Evolutionary conservation across 352 stramenopile species (phyloP), one percentile per base, ranked within the genome.

Genomic region (Phytophthora macrochlamydospora): DNA sequence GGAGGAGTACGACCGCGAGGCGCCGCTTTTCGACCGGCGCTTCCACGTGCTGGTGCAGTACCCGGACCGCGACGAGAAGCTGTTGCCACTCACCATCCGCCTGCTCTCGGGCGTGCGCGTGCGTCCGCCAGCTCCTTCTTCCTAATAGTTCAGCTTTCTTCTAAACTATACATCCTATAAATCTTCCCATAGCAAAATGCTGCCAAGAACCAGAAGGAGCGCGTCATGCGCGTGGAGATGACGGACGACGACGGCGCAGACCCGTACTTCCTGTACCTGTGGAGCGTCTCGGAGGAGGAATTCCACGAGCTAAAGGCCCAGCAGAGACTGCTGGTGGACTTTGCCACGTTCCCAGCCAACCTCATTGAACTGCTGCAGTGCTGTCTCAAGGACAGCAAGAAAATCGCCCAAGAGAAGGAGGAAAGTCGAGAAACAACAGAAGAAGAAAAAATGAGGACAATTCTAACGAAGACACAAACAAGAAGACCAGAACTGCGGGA

Each of bases 291-390:
- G 28, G 95, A 98, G 67, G 91, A 97, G 67, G 92, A 98, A 65
- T 98, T 98, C 68, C 94, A 98, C 65, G 86, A 96, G 40, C 75
- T 98, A 4, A 98, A 98, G 77, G 79, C 92, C 57, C 93, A 98
- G 65, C 94, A 98, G 75, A 78, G 82, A 33, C 71, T 98, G 37
- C 81, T 98, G 6, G 93, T 98, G 46, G 95, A 98, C 75, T 98
- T 98, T 79, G 75, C 69, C 18, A 89, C 78, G 29, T 98, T 98
- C 65, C 88, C 95, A 7, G 73, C 70, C 52, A 96, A 98, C 56
- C 89, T 98, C 54, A 98, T 98, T 55, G 92, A 98, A 62, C 76
- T 98, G 35, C 69, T 98, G 40, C 71, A 95, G 57, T 93, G 82
- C 65, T 98, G 93, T 64, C 56, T 93, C 1, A 91, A 94, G 29